Evolutionary conservation across 2,329 filamentous ascomycete genomes (phyloP).

Genomic region (Clarireedia paspali): DNA sequence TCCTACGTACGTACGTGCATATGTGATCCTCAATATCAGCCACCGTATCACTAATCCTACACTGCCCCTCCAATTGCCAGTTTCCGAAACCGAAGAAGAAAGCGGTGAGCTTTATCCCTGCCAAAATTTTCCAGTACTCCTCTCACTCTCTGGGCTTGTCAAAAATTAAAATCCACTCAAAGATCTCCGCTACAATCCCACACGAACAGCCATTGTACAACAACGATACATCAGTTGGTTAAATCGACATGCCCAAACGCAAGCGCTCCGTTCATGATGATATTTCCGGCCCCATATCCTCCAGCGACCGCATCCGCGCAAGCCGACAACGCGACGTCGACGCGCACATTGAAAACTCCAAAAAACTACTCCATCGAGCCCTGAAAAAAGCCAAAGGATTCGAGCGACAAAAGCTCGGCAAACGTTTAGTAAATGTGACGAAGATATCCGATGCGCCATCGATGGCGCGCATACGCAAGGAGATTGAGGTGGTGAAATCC

Average conservation of each 20-base stretch:
- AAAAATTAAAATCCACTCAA: background rate
- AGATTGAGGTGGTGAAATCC: conserved; percentile 43
- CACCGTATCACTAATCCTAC: too few species aligned
- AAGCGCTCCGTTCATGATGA: conserved; percentile 35
- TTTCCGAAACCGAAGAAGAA: background rate
- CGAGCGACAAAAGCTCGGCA: conserved; percentile 64
- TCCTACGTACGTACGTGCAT: too few species aligned
- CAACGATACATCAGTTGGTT: background rate
- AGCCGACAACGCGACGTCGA: conserved; percentile 34
- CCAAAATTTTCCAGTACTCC: background rate
- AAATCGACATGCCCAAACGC: conserved; percentile 45
- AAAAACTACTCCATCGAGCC: conserved; percentile 55
- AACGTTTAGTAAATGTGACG: conserved; percentile 48
- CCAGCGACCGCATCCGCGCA: conserved; percentile 25
- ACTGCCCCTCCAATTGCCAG: background rate
- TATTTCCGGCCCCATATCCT: background rate
- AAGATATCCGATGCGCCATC: conserved; percentile 40
- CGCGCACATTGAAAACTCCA: conserved; percentile 44
- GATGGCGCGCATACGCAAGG: conserved; percentile 53
- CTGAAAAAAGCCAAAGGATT: conserved; percentile 68
- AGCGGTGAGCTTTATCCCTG: background rate
- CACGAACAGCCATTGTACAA: background rate
- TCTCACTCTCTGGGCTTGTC: background rate
- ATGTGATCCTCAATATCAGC: too few species aligned
- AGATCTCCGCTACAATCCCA: background rate